Percentiles rank a stretch among this genome's conserved stretches.
Conservation (phyloP, 2,329 filamentous ascomycete genomes). For the Trichophyton rubrum region DNA sequence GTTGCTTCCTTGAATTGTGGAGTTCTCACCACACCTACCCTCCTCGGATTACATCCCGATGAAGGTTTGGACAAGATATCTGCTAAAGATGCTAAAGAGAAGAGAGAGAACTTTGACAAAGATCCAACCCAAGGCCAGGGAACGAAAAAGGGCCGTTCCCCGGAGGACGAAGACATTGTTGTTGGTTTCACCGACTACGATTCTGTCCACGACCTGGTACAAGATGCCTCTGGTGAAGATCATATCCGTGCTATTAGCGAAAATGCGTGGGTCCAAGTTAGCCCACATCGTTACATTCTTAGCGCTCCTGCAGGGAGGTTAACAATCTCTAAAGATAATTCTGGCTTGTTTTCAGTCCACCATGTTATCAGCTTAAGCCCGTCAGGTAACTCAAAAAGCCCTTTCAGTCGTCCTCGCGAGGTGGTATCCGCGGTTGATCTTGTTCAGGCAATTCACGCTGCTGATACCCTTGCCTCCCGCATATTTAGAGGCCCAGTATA, state of each 20-base stretch:
- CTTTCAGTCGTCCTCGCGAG: slow-evolving; percentile 55
- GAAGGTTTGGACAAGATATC: slow-evolving; percentile 60
- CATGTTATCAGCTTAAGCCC: slow-evolving; percentile 21
- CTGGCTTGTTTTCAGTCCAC: slow-evolving; percentile 21
- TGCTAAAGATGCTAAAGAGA: slow-evolving; percentile 46
- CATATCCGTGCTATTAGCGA: slow-evolving; percentile 66
- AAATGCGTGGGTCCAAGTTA: slow-evolving; percentile 71
- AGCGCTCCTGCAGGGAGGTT: slow-evolving; percentile 51
- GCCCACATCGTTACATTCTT: slow-evolving; percentile 58
- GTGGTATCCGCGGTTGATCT: slow-evolving; percentile 57
- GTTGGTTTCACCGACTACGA: slow-evolving; percentile 83
- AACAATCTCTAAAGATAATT: slow-evolving; percentile 32
- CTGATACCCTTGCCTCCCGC: slow-evolving; percentile 64
- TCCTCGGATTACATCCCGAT: slow-evolving; percentile 81
- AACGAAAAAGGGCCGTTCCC: slow-evolving; percentile 3
- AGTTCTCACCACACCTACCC: slow-evolving; percentile 77
- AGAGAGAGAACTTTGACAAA: slow-evolving; percentile 27
- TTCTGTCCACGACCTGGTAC: slow-evolving; percentile 79
- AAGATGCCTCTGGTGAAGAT: slow-evolving; percentile 64
- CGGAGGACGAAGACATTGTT: slow-evolving; percentile 27
- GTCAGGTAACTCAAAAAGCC: slow-evolving; percentile 29
- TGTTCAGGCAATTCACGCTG: slow-evolving; percentile 64
- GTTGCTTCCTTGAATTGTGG: slow-evolving; percentile 74
- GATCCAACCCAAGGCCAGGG: neutral
- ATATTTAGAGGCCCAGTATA: slow-evolving; percentile 51